These are phyloP conservation scores for Aspergillus fischeri DNA, from an alignment of 2,329 filamentous ascomycete species.

Conservation along the genomic window DNA sequence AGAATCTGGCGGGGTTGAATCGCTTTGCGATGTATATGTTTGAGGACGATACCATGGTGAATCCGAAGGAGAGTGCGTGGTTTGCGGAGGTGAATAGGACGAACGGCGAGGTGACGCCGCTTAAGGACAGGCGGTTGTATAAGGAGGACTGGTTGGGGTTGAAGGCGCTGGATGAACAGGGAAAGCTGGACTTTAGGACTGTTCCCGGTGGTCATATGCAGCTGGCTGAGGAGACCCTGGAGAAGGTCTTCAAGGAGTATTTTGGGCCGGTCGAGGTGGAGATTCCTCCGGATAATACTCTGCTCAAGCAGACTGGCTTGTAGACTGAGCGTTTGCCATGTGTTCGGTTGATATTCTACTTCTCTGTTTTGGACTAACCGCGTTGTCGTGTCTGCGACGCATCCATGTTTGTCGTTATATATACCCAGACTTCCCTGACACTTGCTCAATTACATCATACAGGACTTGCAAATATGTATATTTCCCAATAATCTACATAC, in stretches of 20 bases:
- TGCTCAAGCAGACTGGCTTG: conserved; percentile 17
- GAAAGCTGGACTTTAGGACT: conserved; percentile 69
- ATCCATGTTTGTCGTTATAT: background rate
- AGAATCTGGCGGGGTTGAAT: conserved; percentile 65
- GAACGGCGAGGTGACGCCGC: conserved; percentile 55
- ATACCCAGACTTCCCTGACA: background rate
- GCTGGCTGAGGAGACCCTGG: conserved; percentile 63
- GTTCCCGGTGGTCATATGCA: conserved; percentile 80
- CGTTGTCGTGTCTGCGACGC: background rate
- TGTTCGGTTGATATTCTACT: background rate
- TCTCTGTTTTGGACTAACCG: background rate
- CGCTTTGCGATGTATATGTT: conserved; percentile 90
- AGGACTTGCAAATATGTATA: background rate
- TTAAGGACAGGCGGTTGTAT: conserved; percentile 71
- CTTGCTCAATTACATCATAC: background rate
- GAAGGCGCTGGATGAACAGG: conserved; percentile 71
- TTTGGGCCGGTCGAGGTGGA: conserved; percentile 33
- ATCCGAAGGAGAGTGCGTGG: conserved; percentile 88
- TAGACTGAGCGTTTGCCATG: background rate
- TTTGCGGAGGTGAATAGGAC: conserved; percentile 81
- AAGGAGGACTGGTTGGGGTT: conserved; percentile 92
- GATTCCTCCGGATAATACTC: conserved; percentile 1
- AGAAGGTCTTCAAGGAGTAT: conserved; percentile 57
- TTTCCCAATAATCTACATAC: background rate
- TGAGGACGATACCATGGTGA: conserved; percentile 75